Conservation (phyloP, 306 rosid genomes). For the Datisca glomerata region DNA sequence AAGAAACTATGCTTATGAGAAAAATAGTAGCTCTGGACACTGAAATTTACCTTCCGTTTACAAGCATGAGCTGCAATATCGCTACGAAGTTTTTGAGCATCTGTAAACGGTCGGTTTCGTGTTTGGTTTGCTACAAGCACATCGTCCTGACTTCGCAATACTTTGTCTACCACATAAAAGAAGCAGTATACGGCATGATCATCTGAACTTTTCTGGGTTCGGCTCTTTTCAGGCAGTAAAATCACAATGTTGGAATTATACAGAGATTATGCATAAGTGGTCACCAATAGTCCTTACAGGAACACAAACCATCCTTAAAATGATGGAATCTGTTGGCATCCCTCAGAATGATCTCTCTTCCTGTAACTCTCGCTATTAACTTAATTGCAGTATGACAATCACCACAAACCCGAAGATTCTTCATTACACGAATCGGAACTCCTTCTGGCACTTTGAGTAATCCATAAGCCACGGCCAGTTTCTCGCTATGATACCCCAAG, state of each 20-base stretch:
- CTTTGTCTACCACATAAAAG: too few species aligned
- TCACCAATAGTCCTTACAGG: slow-evolving; percentile 21
- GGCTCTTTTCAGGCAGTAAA: background rate
- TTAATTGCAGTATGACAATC: slow-evolving; percentile 22
- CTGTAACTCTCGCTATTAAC: slow-evolving; percentile 11
- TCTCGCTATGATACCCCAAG: slow-evolving; percentile 21
- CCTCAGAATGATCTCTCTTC: slow-evolving; percentile 14
- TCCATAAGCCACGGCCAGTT: slow-evolving; percentile 19
- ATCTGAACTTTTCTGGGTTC: background rate
- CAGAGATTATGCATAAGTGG: too few species aligned
- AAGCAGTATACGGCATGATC: background rate
- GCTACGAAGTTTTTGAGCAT: too few species aligned
- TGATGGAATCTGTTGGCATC: slow-evolving; percentile 22
- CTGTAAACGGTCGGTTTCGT: too few species aligned
- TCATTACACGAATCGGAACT: slow-evolving; percentile 16
- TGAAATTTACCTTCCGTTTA: too few species aligned
- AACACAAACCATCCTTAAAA: slow-evolving; percentile 19
- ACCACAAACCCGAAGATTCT: slow-evolving; percentile 23
- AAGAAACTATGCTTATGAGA: too few species aligned
- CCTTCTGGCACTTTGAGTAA: slow-evolving; percentile 11
- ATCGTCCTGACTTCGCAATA: too few species aligned
- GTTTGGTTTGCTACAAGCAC: too few species aligned
- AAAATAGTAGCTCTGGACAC: too few species aligned
- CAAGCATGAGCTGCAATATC: too few species aligned
- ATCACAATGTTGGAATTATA: too few species aligned